Evolutionary conservation across 169 alveolate genomes (phyloP).

Genomic region (Plasmodium reichenowi): DNA sequence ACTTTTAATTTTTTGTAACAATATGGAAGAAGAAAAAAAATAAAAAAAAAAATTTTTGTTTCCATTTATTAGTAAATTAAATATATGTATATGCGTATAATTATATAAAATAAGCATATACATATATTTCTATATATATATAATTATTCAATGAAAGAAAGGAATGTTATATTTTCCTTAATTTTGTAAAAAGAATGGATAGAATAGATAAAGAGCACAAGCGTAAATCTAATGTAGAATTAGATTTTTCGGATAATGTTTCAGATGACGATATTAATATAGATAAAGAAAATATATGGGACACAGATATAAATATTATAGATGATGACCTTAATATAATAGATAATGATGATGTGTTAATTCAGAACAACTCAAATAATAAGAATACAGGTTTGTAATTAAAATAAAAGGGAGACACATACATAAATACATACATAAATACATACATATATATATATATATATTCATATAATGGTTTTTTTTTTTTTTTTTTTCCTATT

Average conservation of each 20-base stretch:
- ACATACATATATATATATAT: not conserved
- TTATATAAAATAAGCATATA: not conserved
- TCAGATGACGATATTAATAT: constrained; percentile 36
- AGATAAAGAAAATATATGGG: constrained; percentile 65
- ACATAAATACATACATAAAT: not conserved
- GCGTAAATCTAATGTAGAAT: not conserved
- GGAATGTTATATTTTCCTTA: not conserved
- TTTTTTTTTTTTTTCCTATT: not conserved
- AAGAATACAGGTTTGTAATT: constrained; percentile 11
- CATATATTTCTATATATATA: not conserved
- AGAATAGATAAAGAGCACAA: constrained; percentile 14
- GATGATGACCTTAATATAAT: constrained; percentile 49
- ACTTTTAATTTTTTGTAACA: too few relatives aligned
- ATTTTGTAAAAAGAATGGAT: constrained; percentile 20
- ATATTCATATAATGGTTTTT: not conserved
- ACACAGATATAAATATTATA: constrained; percentile 20
- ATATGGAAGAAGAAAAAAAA: too few relatives aligned
- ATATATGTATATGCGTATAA: too few relatives aligned
- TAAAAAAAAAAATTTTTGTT: too few relatives aligned
- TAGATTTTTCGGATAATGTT: constrained; percentile 36
- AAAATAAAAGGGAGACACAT: not conserved
- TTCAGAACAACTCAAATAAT: not conserved
- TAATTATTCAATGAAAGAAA: not conserved
- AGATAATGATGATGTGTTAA: constrained; percentile 4
- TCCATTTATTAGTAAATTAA: too few relatives aligned